Conservation (phyloP, 208 protist genomes). For the Tritrichomonas foetus region DNA sequence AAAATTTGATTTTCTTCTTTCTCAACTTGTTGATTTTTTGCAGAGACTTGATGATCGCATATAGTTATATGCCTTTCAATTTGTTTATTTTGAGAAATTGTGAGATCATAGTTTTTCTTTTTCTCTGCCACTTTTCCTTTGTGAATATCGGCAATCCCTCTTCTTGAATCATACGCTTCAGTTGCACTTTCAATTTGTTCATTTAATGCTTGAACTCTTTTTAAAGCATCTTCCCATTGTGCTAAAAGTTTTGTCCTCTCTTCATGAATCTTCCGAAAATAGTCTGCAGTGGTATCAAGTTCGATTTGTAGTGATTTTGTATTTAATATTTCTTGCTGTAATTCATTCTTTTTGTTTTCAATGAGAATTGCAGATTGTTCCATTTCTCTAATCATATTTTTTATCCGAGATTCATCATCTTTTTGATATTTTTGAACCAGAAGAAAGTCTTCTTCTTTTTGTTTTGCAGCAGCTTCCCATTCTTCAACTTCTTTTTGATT, state of each 20-base stretch:
- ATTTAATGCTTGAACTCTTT: neutral
- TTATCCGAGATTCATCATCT: slow-evolving; percentile 8
- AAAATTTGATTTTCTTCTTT: neutral
- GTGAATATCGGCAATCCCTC: neutral
- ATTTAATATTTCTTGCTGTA: slow-evolving; percentile 19
- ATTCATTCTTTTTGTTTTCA: neutral
- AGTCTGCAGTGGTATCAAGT: neutral
- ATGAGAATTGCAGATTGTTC: neutral
- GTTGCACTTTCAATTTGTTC: neutral
- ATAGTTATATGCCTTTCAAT: neutral
- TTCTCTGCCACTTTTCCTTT: neutral
- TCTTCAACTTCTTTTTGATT: slow-evolving; percentile 29
- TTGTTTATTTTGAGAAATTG: neutral
- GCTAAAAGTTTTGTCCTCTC: slow-evolving; percentile 5
- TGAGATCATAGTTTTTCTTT: neutral
- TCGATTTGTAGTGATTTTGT: slow-evolving; percentile 37
- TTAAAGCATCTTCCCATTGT: slow-evolving; percentile 33
- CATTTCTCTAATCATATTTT: neutral
- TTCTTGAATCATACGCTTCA: neutral
- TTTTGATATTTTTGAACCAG: slow-evolving; percentile 26
- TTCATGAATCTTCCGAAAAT: slow-evolving; percentile 9
- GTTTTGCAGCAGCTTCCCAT: neutral
- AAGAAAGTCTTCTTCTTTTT: slow-evolving; percentile 41
- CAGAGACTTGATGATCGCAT: neutral
- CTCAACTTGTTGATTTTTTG: neutral